Evolutionary conservation across 1,139 yeast genomes (phyloP).

Genomic region (Yamadazyma trypodendri): DNA sequence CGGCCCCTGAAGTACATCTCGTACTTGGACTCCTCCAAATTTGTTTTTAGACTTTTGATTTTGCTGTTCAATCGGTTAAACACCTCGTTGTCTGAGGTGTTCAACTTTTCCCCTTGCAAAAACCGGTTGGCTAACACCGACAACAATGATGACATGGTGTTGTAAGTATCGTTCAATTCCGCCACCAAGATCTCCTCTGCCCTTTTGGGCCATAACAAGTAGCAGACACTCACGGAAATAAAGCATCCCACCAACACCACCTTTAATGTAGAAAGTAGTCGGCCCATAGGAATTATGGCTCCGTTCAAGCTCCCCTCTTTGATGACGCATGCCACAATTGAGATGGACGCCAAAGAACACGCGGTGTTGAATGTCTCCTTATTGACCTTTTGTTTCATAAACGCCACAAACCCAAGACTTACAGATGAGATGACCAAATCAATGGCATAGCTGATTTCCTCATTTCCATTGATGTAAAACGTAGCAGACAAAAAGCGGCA

Average conservation of each 20-base stretch:
- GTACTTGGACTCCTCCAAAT: slow-evolving; percentile 59
- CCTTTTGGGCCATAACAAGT: slow-evolving; percentile 60
- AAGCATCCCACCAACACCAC: slow-evolving; percentile 65
- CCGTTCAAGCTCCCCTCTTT: slow-evolving; percentile 73
- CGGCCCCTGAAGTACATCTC: slow-evolving; percentile 58
- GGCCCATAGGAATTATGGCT: slow-evolving; percentile 55
- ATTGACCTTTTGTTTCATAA: slow-evolving; percentile 64
- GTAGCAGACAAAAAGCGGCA: slow-evolving; percentile 55
- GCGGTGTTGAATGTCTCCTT: slow-evolving; percentile 79
- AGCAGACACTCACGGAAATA: slow-evolving; percentile 59
- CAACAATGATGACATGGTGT: slow-evolving; percentile 52
- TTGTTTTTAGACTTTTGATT: slow-evolving; percentile 38
- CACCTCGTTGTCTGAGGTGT: slow-evolving; percentile 35
- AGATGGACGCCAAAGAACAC: slow-evolving; percentile 72
- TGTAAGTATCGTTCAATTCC: slow-evolving; percentile 53
- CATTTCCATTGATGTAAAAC: slow-evolving; percentile 46
- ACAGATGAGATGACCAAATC: slow-evolving; percentile 55
- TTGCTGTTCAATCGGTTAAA: slow-evolving; percentile 39
- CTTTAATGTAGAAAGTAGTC: slow-evolving; percentile 54
- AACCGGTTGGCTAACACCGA: slow-evolving; percentile 53
- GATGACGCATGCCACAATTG: slow-evolving; percentile 69
- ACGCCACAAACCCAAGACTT: slow-evolving; percentile 67
- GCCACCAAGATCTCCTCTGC: slow-evolving; percentile 50
- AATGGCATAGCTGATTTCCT: slow-evolving; percentile 52
- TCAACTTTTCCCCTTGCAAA: slow-evolving; percentile 49